Evolutionary conservation across 805 yeast species (phyloP).

Genomic region (Candida corydali): DNA sequence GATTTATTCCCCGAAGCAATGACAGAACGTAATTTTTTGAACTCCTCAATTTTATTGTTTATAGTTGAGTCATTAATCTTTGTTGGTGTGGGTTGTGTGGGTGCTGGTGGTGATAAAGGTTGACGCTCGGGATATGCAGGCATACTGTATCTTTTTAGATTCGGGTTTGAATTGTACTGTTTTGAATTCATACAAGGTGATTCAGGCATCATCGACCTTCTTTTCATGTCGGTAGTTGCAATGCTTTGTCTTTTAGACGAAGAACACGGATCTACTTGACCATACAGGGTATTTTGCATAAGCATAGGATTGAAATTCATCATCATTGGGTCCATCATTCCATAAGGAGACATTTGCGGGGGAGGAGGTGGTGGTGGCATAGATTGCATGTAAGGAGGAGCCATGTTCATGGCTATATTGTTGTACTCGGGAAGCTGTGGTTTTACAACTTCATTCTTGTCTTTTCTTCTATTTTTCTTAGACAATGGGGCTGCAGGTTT

Average conservation of each 20-base stretch:
- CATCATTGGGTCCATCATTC: slow-evolving; percentile 7
- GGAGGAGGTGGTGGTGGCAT: slow-evolving; percentile 4
- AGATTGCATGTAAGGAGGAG: slow-evolving; percentile 1
- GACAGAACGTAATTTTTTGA: slow-evolving; percentile 26
- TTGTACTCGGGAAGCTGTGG: neutral
- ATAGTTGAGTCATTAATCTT: slow-evolving; percentile 22
- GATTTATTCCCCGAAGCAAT: slow-evolving; percentile 42
- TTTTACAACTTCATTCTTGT: neutral
- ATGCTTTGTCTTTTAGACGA: slow-evolving; percentile 15
- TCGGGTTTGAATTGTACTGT: neutral
- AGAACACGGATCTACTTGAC: slow-evolving; percentile 7
- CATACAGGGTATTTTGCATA: slow-evolving; percentile 14
- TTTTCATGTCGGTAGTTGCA: slow-evolving; percentile 13
- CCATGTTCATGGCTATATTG: slow-evolving; percentile 3
- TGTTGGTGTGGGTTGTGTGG: slow-evolving; percentile 4
- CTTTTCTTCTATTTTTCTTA: slow-evolving; percentile 1
- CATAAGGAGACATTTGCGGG: neutral
- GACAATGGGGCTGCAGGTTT: neutral
- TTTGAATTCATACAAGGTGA: neutral
- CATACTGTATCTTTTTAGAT: slow-evolving; percentile 9
- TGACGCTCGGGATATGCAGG: slow-evolving; percentile 8
- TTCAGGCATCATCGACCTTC: slow-evolving; percentile 12
- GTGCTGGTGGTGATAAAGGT: slow-evolving; percentile 5
- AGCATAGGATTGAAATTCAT: slow-evolving; percentile 14
- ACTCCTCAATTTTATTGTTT: slow-evolving; percentile 29